Percentiles rank a stretch among this genome's conserved stretches.
phyloP scores from a whole-genome alignment of 805 yeast species.

The Metschnikowia rubicola region DNA sequence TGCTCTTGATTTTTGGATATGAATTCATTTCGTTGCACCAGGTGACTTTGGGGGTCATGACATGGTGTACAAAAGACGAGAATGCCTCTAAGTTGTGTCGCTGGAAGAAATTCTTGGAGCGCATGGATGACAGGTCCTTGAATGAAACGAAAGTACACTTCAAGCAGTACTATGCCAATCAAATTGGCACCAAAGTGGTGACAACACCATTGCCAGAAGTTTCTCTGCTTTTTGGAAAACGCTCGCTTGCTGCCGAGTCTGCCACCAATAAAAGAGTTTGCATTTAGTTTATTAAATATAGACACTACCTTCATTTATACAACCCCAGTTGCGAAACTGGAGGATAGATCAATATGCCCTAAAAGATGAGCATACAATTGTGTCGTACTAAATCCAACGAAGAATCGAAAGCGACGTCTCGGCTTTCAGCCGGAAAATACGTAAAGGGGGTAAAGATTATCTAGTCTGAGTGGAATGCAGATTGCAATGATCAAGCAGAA shows the following conservation, averaged over 20 bases:
- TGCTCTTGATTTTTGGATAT: conserved; percentile 40
- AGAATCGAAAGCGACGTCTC: no score
- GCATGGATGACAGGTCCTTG: conserved; percentile 12
- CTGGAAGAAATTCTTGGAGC: conserved; percentile 17
- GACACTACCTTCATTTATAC: no score
- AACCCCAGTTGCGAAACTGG: no score
- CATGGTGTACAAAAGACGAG: conserved; percentile 15
- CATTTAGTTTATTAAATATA: neutral
- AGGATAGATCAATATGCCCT: no score
- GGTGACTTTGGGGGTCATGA: conserved; percentile 20
- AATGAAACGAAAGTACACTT: conserved; percentile 10
- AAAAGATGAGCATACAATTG: no score
- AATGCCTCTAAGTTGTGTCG: conserved; percentile 13
- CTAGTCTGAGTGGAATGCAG: no score
- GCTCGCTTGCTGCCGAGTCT: conserved; percentile 11
- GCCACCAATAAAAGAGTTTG: conserved; percentile 10
- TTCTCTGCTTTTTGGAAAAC: conserved; percentile 15
- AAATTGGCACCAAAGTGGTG: conserved; percentile 18
- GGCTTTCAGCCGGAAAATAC: neutral
- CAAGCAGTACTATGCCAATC: conserved; percentile 20
- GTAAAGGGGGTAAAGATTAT: neutral
- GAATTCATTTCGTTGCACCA: conserved; percentile 39
- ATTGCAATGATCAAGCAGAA: conserved; percentile 10
- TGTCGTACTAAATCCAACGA: no score
- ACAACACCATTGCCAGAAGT: conserved; percentile 12